Evolutionary conservation across 441 rosid species (phyloP).

Genomic region (Gossypium davidsonii): DNA sequence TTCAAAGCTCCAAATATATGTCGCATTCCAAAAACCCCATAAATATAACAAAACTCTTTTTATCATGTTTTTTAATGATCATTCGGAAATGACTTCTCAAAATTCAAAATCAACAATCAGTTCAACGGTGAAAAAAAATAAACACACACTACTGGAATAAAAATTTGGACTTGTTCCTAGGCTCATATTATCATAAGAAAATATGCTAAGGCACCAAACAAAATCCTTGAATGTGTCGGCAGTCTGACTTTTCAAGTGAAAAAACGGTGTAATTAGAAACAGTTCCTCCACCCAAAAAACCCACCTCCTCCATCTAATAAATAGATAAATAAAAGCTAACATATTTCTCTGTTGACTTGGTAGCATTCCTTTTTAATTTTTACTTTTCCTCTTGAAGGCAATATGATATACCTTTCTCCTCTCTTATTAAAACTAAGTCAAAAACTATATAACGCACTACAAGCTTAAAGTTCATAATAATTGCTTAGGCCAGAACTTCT

Average conservation of each 20-base stretch:
- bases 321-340: too few relatives aligned
- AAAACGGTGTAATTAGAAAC: background rate
- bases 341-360: too few relatives aligned
- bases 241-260: background rate
- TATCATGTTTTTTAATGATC: background rate
- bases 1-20: background rate
- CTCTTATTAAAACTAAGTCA: background rate
- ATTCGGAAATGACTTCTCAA: slow-evolving; percentile 1
- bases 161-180: background rate
- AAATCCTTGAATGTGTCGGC: background rate
- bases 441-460: background rate
- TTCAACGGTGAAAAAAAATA: background rate
- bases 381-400: background rate
- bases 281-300: background rate
- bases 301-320: background rate
- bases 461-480: background rate
- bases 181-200: background rate
- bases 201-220: background rate
- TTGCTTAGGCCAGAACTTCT: slow-evolving; percentile 7
- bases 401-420: background rate
- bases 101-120: background rate
- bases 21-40: background rate
- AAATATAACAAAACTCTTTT: background rate
- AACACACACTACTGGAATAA: background rate
- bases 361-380: background rate